Base-by-base conservation (phyloP, 1,284 basidiomycete species). In the Heliocybe sulcata region DNA sequence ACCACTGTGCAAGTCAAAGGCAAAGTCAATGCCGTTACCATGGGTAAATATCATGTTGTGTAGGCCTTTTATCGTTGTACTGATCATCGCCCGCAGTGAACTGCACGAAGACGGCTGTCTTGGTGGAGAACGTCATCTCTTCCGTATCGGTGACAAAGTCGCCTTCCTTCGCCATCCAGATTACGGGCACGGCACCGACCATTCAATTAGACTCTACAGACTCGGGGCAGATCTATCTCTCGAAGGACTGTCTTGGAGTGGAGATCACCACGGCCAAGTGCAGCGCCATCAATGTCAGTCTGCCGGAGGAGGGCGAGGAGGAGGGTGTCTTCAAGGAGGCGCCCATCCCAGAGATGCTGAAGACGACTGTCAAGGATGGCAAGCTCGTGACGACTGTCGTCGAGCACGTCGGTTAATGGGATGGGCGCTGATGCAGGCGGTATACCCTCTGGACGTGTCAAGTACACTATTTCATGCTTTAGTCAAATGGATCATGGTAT, bases 251-350 rank as follows among this genome's bases (percentile, higher is more conserved):
- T 61, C 76, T 97, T 54, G 76, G 65, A 35, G 80, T 84, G 2
- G 96, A 98, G 73, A 92, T 99, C 64, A 90, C 94, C 50, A 96
- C 95, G 1, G 87, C 93, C 56, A 98, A 99, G 75, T 97, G 94
- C 70, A 94, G 91, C 65, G 82, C 87, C 29, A 90, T 99, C 72
- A 99, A 99, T 71, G 80, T 99, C 57, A 92, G 84, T 63, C 69
- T 99, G 48, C 96, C 96, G 0, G 85, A 90, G 1, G 87, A 87
- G 60, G 90, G 83, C 35, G 92, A 92, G 63, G 94, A 96, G 66
- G 91, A 95, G 12, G 97, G 95, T 11, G 81, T 96, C 53, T 98
- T 94, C 64, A 82, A 84, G 59, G 97, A 99, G 72, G 85, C 86
- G 62, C 82, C 96, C 1, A 76, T 99, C 35, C 97, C 97, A 1